These are phyloP conservation scores for Trichophyton equinum DNA, from an alignment of 2,329 filamentous ascomycete genomes.

Conservation along the genomic window DNA sequence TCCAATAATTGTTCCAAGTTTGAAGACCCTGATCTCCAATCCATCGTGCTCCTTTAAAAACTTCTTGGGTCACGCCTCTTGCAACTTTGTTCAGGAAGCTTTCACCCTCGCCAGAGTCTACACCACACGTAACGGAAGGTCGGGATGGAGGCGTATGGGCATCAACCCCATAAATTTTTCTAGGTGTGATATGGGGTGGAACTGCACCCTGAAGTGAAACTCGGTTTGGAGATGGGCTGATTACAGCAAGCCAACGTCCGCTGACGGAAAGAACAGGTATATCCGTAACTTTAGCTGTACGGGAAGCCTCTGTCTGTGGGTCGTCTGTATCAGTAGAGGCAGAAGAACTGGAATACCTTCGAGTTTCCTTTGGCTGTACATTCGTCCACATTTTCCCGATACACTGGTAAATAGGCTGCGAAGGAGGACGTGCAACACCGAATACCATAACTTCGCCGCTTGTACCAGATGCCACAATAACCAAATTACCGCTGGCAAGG, in stretches of 20 bases:
- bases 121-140: constrained; percentile 32
- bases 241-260: constrained; percentile 37
- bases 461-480: constrained; percentile 64
- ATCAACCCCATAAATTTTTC: constrained; percentile 31
- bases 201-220: constrained; percentile 31
- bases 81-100: constrained; percentile 38
- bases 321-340: constrained; percentile 34
- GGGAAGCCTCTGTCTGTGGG: constrained; percentile 28
- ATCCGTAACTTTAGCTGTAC: constrained; percentile 19
- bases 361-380: constrained; percentile 45
- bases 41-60: constrained; percentile 38
- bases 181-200: constrained; percentile 23
- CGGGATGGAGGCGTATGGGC: constrained; percentile 31
- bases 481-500: constrained; percentile 56
- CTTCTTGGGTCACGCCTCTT: constrained; percentile 38
- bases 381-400: constrained; percentile 88
- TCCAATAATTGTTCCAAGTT: constrained; percentile 41
- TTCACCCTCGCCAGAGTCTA: constrained; percentile 36
- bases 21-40: constrained; percentile 39
- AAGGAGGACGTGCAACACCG: constrained; percentile 24
- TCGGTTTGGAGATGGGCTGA: constrained; percentile 28
- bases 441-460: constrained; percentile 86
- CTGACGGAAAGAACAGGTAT: constrained; percentile 32
- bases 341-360: constrained; percentile 36
- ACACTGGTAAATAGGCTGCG: constrained; percentile 43